phyloP scores from a whole-genome alignment of 2,329 filamentous ascomycete species.

The Pseudonectria buxi region DNA sequence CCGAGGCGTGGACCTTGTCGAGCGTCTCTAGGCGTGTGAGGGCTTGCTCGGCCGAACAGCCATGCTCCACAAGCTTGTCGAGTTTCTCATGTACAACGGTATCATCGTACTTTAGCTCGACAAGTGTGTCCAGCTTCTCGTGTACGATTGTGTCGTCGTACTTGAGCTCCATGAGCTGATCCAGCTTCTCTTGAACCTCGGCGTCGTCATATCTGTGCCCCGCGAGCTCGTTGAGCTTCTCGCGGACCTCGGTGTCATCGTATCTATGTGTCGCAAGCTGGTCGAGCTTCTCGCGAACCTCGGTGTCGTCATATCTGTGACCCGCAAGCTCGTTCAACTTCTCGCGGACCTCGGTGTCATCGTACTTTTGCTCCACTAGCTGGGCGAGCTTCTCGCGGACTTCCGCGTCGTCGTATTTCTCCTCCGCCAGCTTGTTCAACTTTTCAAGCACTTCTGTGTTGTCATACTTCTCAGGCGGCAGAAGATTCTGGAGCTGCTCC shows the following conservation, averaged over 20 bases:
- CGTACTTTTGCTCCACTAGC: constrained; percentile 47
- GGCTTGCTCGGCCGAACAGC: constrained; percentile 59
- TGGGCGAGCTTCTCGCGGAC: constrained; percentile 23
- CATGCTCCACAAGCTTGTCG: constrained; percentile 52
- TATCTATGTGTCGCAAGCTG: constrained; percentile 46
- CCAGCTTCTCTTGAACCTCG: constrained; percentile 42
- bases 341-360: constrained; percentile 39
- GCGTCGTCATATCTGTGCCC: constrained; percentile 55
- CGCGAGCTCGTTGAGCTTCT: constrained; percentile 40
- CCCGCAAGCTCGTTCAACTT: constrained; percentile 42
- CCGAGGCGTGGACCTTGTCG: constrained; percentile 82
- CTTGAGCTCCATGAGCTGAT: constrained; percentile 28
- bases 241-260: constrained; percentile 37
- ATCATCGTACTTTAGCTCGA: constrained; percentile 53
- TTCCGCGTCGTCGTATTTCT: constrained; percentile 20
- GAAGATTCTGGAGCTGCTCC: constrained; percentile 49
- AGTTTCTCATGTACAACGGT: constrained; percentile 31
- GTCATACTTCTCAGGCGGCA: constrained; percentile 46
- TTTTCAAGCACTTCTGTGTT: constrained; percentile 27
- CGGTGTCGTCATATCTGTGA: constrained; percentile 22
- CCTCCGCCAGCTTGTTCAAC: constrained; percentile 20
- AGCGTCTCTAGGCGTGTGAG: constrained; percentile 73
- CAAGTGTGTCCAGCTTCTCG: constrained; percentile 19
- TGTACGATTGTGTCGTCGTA: constrained; percentile 15
- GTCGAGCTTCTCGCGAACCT: constrained; percentile 24